Evolutionary conservation across 768 basidiomycete genomes (phyloP), one percentile per base, ranked within the genome.

Genomic region (Cantharellus anzutake): DNA sequence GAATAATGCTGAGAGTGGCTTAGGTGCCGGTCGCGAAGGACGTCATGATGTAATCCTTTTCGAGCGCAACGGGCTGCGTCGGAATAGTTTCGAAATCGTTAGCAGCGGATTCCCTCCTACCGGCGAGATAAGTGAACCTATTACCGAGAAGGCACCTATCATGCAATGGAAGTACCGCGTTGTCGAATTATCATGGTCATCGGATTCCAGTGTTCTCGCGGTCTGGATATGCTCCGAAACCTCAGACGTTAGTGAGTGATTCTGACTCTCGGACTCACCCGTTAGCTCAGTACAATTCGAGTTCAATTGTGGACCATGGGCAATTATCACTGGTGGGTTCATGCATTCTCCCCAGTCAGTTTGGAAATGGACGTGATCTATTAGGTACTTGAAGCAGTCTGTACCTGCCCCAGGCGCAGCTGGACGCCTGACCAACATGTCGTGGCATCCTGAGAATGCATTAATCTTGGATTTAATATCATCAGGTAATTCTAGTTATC

Each of bases 251-350:
- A 82, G 87, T 88, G 66, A 68, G 80, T 71, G 5, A 29, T 29
- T 29, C 20, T 29, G 20, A 29, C 20, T 29, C 20, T 29, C 20
- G 20, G 20, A 29, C 20, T 29, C 20, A 29, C 20, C 20, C 20
- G 20, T 29, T 1, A 29, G 20, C 20, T 29, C 20, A 29, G 20
- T 29, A 29, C 40, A 34, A n/a, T 58, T 53, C 44, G 68, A 83
- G 89, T 98, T 16, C 96, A 99, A 71, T 73, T 98, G 0, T 99
- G 92, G 91, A 86, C 89, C 1, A 88, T 78, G 4, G 82, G 86
- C 39, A 99, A 99, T 67, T 98, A 96, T 69, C 84, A 97, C 67
- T 98, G 96, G 90, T 86, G 64, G 35, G 67, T 65, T 34, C 52
- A 34, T 41, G 4, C 29, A 1, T 38, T 51, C 11, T 42, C 2